Evolutionary conservation across 495 filamentous ascomycete genomes (phyloP), one percentile per base, ranked within the genome.

Genomic region (Copromyces sp.): DNA sequence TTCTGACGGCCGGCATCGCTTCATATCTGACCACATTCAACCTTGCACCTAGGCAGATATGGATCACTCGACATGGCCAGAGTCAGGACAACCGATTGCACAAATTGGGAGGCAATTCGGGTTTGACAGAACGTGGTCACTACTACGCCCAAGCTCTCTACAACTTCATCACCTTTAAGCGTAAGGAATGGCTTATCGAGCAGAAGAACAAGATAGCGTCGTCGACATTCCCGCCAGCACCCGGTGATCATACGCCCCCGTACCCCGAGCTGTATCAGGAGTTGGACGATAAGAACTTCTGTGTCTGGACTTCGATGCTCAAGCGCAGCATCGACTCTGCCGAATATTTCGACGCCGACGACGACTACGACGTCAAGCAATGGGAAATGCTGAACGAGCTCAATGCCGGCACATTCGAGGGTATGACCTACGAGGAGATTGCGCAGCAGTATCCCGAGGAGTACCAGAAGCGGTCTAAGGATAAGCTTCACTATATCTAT

Each of bases 331-430:
- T 95, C 68, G 87, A 96, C 76, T 94, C 94, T 2, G 93, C 92
- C 0, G 87, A 94, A 70, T 89, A 90, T 78, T 99, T 98, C 81
- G 84, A 87, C 39, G 91, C 93, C 71, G 95, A 98, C 74, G 95
- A 99, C n/a, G 93, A 98, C 35, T 99, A 93, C 78, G 95, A 98
- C 74, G 89, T 95, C 77, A 99, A 99, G 84, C 90, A 96, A 76
- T 97, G 97, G 93, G 92, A 93, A 76, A 97, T 98, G 94, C 89
- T 99, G 17, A 96, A 99, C 77, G 95, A 99, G 79, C 90, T 99
- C 45, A 93, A 97, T 77, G 92, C 95, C 2, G 95, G 95, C 17
- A 86, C 86, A 45, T 95, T 97, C 85, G 95, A 99, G 81, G 94
- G 95, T 40, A 86, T 97, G 85, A 98, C 95, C 3, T 99, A 99